A percentile compares a stretch with the other conserved stretches of the same genome.
Conservation (phyloP, 1,284 basidiomycete species). For the Sphaerobolus stellatus region DNA sequence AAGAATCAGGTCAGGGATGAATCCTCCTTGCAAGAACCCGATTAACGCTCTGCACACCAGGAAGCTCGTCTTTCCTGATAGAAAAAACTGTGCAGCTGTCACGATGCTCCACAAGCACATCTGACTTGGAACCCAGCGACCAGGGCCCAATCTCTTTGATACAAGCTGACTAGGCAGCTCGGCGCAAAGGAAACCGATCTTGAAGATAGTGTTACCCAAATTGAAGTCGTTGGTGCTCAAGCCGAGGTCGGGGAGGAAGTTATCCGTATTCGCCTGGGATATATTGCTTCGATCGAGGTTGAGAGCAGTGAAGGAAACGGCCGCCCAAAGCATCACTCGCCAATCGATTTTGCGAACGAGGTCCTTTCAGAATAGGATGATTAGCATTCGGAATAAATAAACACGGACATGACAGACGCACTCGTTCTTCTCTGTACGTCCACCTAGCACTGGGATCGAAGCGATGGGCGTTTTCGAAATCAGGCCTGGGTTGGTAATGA, state of each 20-base stretch:
- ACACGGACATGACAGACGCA: slow-evolving; percentile 25
- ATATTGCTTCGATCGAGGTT: slow-evolving; percentile 60
- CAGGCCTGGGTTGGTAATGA: slow-evolving; percentile 54
- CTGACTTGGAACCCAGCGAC: slow-evolving; percentile 71
- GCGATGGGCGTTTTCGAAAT: slow-evolving; percentile 63
- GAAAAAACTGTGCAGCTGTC: slow-evolving; percentile 61
- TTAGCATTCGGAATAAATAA: background rate
- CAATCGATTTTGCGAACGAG: slow-evolving; percentile 61
- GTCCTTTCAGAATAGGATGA: slow-evolving; percentile 29
- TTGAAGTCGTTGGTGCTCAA: slow-evolving; percentile 68
- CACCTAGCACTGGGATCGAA: slow-evolving; percentile 68
- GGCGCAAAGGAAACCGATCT: slow-evolving; percentile 57
- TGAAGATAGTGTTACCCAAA: slow-evolving; percentile 59
- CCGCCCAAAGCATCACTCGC: slow-evolving; percentile 64
- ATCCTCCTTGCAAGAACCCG: slow-evolving; percentile 62
- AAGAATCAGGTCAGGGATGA: slow-evolving; percentile 62
- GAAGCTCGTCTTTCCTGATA: slow-evolving; percentile 56
- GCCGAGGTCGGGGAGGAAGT: slow-evolving; percentile 59
- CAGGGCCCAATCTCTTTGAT: slow-evolving; percentile 67
- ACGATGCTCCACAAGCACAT: slow-evolving; percentile 43
- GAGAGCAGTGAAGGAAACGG: slow-evolving; percentile 61
- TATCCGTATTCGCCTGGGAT: slow-evolving; percentile 64
- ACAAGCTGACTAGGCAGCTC: slow-evolving; percentile 71
- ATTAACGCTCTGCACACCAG: slow-evolving; percentile 43
- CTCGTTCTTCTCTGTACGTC: slow-evolving; percentile 67